Evolutionary conservation across 441 rosid genomes (phyloP), one percentile per base, ranked within the genome.

Genomic region (Gossypium schwendimanii): DNA sequence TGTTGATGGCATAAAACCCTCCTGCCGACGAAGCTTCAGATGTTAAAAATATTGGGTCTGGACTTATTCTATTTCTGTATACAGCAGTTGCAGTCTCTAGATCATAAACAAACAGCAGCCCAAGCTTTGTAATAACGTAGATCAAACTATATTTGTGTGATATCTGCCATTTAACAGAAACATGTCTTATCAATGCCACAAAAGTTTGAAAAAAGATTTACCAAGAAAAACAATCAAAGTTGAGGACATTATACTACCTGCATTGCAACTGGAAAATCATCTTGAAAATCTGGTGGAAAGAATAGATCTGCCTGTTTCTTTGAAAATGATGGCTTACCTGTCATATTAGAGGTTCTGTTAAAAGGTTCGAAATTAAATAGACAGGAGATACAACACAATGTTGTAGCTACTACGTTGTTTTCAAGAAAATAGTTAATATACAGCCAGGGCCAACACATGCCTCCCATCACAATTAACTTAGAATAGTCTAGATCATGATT

Each of bases 191-290:
- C 63, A 69, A 1, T 50, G 61, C 58, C 63, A 71, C 60, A 72
- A 62, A 3, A 52, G 11, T 4, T 31, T 36, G 70, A 61, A 63
- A 8, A 54, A 54, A 2, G 15, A 55, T 3, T 20, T 20, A 20
- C 31, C 71, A 23, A 76, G 62, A 70, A 50, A 15, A 21, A 64
- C 3, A 31, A 60, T 31, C 33, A 62, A 66, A 18, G 41, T 71
- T 71, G 52, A 68, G 70, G 17, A 75, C 65, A 73, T 72, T 59
- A 71, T 63, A 18, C 47, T 68, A 96, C 99, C 98, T 96, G 99
- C 99, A 96, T 96, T 60, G 99, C 97, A 49, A 96, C 98, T 36
- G 99, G 99, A 80, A 96, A 96, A 78, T 96, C 99, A 77, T 96
- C 99, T 49, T 96, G 97, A 84, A 96, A 96, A 84, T 96, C 99